Conservation (phyloP, 2,329 filamentous ascomycete species). For the Tolypocladium inflatum region DNA sequence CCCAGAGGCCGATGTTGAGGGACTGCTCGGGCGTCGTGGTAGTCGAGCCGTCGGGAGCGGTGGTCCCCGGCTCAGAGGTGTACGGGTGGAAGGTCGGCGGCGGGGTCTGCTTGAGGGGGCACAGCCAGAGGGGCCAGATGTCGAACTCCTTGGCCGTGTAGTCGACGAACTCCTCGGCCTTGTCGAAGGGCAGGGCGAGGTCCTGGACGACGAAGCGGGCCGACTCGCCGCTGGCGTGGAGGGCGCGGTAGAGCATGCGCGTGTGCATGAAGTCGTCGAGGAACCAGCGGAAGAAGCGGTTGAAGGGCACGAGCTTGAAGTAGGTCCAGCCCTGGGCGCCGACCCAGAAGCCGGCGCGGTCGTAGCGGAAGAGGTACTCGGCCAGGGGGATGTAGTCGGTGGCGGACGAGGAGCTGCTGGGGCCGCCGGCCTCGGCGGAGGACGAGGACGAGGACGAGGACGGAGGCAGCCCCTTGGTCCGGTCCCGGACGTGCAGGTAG, state of each 20-base stretch:
- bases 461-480: slow-evolving; percentile 16
- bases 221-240: slow-evolving; percentile 58
- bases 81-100: slow-evolving; percentile 48
- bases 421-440: slow-evolving; percentile 6
- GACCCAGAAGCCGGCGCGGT: slow-evolving; percentile 68
- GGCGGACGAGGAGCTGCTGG: slow-evolving; percentile 6
- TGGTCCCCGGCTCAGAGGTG: slow-evolving; percentile 24
- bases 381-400: slow-evolving; percentile 55
- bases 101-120: slow-evolving; percentile 38
- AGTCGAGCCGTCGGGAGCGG: slow-evolving; percentile 3
- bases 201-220: slow-evolving; percentile 61
- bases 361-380: slow-evolving; percentile 70
- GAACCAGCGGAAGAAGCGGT: slow-evolving; percentile 53
- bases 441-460: slow-evolving; percentile 4
- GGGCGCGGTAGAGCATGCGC: slow-evolving; percentile 62
- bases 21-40: slow-evolving; percentile 23
- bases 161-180: slow-evolving; percentile 42
- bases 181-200: slow-evolving; percentile 46
- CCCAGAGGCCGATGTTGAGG: slow-evolving; percentile 69
- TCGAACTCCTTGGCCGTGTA: slow-evolving; percentile 39
- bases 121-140: slow-evolving; percentile 54
- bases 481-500: slow-evolving; percentile 57
- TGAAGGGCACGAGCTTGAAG: slow-evolving; percentile 57
- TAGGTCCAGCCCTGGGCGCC: slow-evolving; percentile 57
- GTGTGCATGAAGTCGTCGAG: slow-evolving; percentile 67